Conservation (phyloP, 2,329 filamentous ascomycete species). For the Alternaria novae-zelandiae region DNA sequence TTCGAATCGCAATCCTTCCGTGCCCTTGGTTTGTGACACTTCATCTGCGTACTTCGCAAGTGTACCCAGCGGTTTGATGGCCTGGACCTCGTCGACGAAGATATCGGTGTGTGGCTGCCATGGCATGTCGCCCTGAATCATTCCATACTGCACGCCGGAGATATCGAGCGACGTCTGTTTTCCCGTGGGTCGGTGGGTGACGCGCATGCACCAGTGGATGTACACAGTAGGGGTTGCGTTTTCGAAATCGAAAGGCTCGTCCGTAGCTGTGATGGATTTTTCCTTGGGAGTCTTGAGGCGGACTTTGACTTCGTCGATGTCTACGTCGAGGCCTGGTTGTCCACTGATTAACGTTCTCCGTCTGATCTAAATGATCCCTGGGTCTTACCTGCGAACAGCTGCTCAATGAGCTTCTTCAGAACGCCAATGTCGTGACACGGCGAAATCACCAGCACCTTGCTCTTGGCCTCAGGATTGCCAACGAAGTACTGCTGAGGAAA, state of each 20-base stretch:
- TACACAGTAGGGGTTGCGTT: background rate
- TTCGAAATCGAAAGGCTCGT: background rate
- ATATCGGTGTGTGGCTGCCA: background rate
- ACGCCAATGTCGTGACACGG: slow-evolving; percentile 5
- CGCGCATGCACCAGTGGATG: slow-evolving; percentile 6
- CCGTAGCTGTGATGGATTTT: background rate
- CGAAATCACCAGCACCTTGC: background rate
- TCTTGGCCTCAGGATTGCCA: background rate
- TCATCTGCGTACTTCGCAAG: background rate
- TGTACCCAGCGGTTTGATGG: background rate
- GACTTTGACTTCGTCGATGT: slow-evolving; percentile 8
- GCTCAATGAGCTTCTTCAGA: slow-evolving; percentile 1
- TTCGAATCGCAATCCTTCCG: background rate
- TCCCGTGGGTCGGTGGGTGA: slow-evolving; percentile 1
- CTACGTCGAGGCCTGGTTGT: slow-evolving; percentile 2
- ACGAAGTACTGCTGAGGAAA: background rate
- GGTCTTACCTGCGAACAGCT: slow-evolving; percentile 5
- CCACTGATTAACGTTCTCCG: background rate
- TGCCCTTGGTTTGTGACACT: background rate
- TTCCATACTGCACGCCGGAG: slow-evolving; percentile 3
- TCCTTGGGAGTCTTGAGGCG: background rate
- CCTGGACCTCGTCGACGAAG: background rate
- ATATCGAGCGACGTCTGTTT: slow-evolving; percentile 8
- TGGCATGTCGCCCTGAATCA: background rate
- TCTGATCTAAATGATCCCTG: background rate